phyloP scores from a whole-genome alignment of 2,329 filamentous ascomycete species.

The Podosphaera xanthii region DNA sequence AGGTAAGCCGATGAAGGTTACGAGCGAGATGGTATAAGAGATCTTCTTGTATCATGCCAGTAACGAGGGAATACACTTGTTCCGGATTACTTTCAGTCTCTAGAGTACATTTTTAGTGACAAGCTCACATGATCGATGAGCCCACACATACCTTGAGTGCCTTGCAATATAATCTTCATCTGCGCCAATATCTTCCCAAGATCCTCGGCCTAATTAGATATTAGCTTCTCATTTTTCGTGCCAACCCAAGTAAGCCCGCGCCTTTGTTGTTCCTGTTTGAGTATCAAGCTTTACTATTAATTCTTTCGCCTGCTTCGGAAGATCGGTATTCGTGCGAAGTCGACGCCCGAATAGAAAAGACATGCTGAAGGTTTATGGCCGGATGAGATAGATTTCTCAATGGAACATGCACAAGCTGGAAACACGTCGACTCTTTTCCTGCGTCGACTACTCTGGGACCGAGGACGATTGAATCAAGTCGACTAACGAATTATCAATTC shows the following conservation, averaged over 20 bases:
- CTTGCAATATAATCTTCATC: slow-evolving; percentile 86
- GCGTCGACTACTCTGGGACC: background rate
- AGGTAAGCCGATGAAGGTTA: slow-evolving; percentile 66
- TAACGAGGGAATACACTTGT: slow-evolving; percentile 68
- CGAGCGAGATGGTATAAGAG: slow-evolving; percentile 65
- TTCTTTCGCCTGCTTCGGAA: slow-evolving; percentile 30
- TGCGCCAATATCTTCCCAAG: slow-evolving; percentile 64
- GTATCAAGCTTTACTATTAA: slow-evolving; percentile 37
- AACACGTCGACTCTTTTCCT: background rate
- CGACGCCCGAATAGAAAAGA: slow-evolving; percentile 45
- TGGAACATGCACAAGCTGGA: background rate
- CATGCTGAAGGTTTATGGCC: slow-evolving; percentile 22
- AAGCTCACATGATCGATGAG: background rate
- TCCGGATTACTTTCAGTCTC: slow-evolving; percentile 74
- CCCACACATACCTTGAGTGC: slow-evolving; percentile 50
- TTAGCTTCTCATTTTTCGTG: slow-evolving; percentile 6
- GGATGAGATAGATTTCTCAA: background rate
- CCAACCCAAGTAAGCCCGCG: slow-evolving; percentile 12
- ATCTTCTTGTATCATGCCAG: slow-evolving; percentile 69
- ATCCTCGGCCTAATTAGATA: slow-evolving; percentile 47
- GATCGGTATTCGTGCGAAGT: slow-evolving; percentile 36
- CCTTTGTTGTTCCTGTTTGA: slow-evolving; percentile 30
- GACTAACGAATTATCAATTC: too few relatives aligned
- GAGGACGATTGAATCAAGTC: too few relatives aligned
- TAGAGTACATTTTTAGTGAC: slow-evolving; percentile 17